Percentiles rank a stretch among this genome's conserved stretches.
Conservation (phyloP, 2,329 filamentous ascomycete genomes). For the Orbilia ellipsospora region DNA sequence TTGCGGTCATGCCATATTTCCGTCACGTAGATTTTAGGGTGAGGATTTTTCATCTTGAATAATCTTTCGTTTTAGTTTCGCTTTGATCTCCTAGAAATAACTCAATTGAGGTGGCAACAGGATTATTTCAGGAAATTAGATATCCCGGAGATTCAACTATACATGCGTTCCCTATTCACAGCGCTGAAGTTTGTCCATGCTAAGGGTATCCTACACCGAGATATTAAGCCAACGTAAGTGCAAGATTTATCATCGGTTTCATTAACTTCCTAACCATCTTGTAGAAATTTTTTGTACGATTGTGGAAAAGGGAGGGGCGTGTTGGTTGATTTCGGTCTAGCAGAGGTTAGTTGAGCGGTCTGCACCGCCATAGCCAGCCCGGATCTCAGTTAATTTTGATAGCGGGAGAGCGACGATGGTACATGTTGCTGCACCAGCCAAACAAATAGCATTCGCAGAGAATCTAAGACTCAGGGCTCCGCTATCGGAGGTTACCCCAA, state of each 20-base stretch:
- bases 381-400: neutral
- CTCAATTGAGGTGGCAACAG: slow-evolving; percentile 18
- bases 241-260: neutral
- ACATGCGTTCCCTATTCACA: slow-evolving; percentile 87
- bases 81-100: neutral
- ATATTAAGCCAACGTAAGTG: slow-evolving; percentile 87
- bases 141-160: slow-evolving; percentile 85
- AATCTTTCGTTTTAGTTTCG: neutral
- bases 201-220: slow-evolving; percentile 86
- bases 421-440: slow-evolving; percentile 34
- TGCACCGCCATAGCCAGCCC: neutral
- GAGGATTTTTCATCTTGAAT: neutral
- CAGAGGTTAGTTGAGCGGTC: slow-evolving; percentile 71
- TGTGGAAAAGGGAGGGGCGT: slow-evolving; percentile 82
- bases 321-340: slow-evolving; percentile 98
- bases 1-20: slow-evolving; percentile 95
- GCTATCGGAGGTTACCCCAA: slow-evolving; percentile 80
- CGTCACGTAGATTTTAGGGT: slow-evolving; percentile 89
- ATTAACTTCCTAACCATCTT: slow-evolving; percentile 2
- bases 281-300: slow-evolving; percentile 88
- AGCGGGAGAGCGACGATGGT: slow-evolving; percentile 46
- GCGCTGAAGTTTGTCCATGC: slow-evolving; percentile 85
- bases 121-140: slow-evolving; percentile 93
- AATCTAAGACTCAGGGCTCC: slow-evolving; percentile 32
- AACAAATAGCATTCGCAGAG: slow-evolving; percentile 1